Base-by-base conservation (phyloP, 2,329 filamentous ascomycete genomes). In the Alternaria ethzedia region DNA sequence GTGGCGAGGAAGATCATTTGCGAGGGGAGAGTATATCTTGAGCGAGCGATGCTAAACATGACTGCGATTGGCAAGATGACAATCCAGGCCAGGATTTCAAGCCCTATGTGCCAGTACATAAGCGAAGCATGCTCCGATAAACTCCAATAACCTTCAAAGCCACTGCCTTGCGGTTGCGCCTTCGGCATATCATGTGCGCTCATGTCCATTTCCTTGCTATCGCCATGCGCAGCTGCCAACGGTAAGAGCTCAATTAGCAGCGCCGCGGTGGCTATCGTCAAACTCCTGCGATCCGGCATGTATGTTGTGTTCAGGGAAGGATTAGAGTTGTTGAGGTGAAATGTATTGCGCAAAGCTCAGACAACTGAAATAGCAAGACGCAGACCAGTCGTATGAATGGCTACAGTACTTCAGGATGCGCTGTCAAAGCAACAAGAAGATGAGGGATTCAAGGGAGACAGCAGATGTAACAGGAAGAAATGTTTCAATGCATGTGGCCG, bases 41-140 rank as follows among this genome's bases (percentile, higher is more conserved):
- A 97, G 64, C 88, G 88, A 36, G 91, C 90, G 67, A 97, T 84
- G 59, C 93, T 97, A 67, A 98, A 85, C 89, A 97, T 93, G 52
- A 97, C 90, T 68, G 88, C 90, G 63, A 91, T 79, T 54, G 93
- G 93, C 58, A 95, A 84, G 52, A 91, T 75, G 58, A 94, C 85
- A 36, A 91, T 84, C 92, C 93, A 96, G 9, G 86, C 87, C 9
- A 91, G 59, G 3, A 89, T 81, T 89, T 94, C 93, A 49, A 92
- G 82, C 6, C 80, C 82, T 60, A 94, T 90, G 74, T 96, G 93
- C 61, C 86, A 86, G 71, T 91, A 85, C 70, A 96, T 89, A 67
- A 87, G 79, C 13, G 81, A 80, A 8, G 76, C 80, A 73, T 88
- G 82, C 25, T 88, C 84, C 0, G 83, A 73, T 60, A 88, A 82